Conservation (phyloP, 495 filamentous ascomycete species). For the Lasiosphaeria ovina region DNA sequence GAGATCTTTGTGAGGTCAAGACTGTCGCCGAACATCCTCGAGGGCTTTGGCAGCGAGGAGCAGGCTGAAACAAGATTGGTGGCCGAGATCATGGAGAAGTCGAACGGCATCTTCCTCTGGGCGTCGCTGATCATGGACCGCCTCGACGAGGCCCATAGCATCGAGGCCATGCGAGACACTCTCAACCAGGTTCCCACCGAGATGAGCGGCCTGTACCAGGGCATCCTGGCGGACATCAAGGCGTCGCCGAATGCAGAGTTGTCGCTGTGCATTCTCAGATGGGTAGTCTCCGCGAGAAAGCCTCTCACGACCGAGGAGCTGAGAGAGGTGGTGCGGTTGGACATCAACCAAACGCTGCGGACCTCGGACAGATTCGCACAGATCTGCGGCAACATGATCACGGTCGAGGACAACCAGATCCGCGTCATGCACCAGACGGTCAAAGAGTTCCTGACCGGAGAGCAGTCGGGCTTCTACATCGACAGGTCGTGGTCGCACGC, state of each 20-base stretch:
- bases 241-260: slow-evolving; percentile 18
- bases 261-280: slow-evolving; percentile 22
- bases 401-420: slow-evolving; percentile 18
- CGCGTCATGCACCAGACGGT: slow-evolving; percentile 28
- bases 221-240: slow-evolving; percentile 16
- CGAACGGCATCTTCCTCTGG: slow-evolving; percentile 24
- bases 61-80: slow-evolving; percentile 10
- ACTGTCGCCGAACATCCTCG: slow-evolving; percentile 16
- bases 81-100: slow-evolving; percentile 19
- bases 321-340: slow-evolving; percentile 20
- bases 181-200: slow-evolving; percentile 22
- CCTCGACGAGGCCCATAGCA: slow-evolving; percentile 19
- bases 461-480: slow-evolving; percentile 18
- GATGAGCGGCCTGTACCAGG: slow-evolving; percentile 25
- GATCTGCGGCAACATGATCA: slow-evolving; percentile 24
- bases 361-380: slow-evolving; percentile 17
- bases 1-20: slow-evolving; percentile 12
- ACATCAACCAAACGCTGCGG: slow-evolving; percentile 23
- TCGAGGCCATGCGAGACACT: slow-evolving; percentile 17
- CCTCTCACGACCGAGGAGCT: slow-evolving; percentile 21
- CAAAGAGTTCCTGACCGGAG: slow-evolving; percentile 22
- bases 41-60: slow-evolving; percentile 10
- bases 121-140: slow-evolving; percentile 16
- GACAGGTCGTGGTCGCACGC: slow-evolving; percentile 16
- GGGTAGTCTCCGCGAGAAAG: slow-evolving; percentile 21